Base-by-base conservation (phyloP, 2,329 filamentous ascomycete genomes). In the Acrocalymma vagum region DNA sequence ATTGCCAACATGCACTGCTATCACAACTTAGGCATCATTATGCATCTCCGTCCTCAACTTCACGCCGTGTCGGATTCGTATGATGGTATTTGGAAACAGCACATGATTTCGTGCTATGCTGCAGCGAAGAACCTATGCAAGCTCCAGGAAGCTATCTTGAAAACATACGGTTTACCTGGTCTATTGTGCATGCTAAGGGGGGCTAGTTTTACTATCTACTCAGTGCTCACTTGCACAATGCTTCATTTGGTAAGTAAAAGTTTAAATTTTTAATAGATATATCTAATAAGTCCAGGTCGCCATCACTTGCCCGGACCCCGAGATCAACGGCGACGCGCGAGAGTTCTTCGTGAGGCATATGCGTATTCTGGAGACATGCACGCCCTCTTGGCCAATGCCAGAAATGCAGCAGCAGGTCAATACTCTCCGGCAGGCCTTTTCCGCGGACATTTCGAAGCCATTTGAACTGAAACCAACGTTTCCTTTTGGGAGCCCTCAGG, bases 171-270 rank as follows among this genome's bases (percentile, higher is more conserved):
- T 3, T 75, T 96, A 45, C 82, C 82, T 11, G 93, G 92, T 1
- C 77, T 97, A 11, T 79, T 94, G 56, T 95, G 87, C 72, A 96
- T 96, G 93, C 87, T 93, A 61, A 82, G 93, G 53, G 93, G 93
- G 25, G 91, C 95, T 65, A 96, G 92, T 70, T 97, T 96, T 62
- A 90, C 90, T 5, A 90, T 97, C n/a, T 97, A 97, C 63, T 85
- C 86, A 40, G 84, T 96, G 17, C 75, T 97, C 29, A 94, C 90
- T 1, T 96, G 92, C 74, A 92, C 93, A 16, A 92, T 96, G 71
- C 80, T 97, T 38, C 92, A 97, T 70, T 72, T 97, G 71, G 93
- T 96, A 78, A 71, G 90, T 81, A n/a, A 14, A 9, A 14, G 5
- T 9, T 10, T 25, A 15, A 26, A 31, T 33, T 37, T 24, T 13